These are phyloP conservation scores for Fusarium sp. DNA, from an alignment of 2,329 filamentous ascomycete species.

Conservation along the genomic window DNA sequence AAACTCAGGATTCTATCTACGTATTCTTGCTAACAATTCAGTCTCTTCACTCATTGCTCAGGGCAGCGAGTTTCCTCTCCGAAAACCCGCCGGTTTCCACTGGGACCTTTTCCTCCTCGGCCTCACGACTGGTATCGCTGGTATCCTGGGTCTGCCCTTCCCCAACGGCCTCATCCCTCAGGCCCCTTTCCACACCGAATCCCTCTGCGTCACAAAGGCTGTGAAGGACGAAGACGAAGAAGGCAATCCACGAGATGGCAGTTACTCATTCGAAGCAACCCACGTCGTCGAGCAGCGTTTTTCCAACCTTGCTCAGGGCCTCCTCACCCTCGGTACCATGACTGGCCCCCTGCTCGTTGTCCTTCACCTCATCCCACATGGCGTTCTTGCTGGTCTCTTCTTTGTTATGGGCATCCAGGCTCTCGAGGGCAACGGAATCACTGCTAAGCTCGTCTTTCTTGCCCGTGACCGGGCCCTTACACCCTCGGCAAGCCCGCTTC, in stretches of 20 bases:
- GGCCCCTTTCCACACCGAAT: constrained; percentile 84
- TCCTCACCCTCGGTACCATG: constrained; percentile 84
- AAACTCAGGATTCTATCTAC: neutral
- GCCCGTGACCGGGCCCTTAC: constrained; percentile 74
- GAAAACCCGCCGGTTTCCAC: constrained; percentile 85
- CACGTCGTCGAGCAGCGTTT: constrained; percentile 83
- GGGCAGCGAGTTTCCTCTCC: constrained; percentile 83
- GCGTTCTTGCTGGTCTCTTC: constrained; percentile 83
- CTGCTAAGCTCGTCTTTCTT: constrained; percentile 78
- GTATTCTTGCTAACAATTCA: neutral
- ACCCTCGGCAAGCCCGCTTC: constrained; percentile 68
- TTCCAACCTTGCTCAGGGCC: constrained; percentile 81
- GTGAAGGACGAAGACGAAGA: constrained; percentile 65
- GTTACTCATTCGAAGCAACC: constrained; percentile 62
- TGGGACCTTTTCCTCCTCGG: constrained; percentile 88
- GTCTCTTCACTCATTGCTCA: constrained; percentile 87
- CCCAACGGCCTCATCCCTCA: constrained; percentile 88
- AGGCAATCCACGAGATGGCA: constrained; percentile 64
- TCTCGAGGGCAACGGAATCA: constrained; percentile 81
- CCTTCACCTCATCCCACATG: constrained; percentile 82
- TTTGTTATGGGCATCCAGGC: constrained; percentile 88
- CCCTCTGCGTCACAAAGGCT: constrained; percentile 77
- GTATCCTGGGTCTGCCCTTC: constrained; percentile 81
- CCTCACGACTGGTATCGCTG: constrained; percentile 79
- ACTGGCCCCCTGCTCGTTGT: constrained; percentile 78